Conservation (phyloP, 768 basidiomycete species). For the Nidula microcarpa region DNA sequence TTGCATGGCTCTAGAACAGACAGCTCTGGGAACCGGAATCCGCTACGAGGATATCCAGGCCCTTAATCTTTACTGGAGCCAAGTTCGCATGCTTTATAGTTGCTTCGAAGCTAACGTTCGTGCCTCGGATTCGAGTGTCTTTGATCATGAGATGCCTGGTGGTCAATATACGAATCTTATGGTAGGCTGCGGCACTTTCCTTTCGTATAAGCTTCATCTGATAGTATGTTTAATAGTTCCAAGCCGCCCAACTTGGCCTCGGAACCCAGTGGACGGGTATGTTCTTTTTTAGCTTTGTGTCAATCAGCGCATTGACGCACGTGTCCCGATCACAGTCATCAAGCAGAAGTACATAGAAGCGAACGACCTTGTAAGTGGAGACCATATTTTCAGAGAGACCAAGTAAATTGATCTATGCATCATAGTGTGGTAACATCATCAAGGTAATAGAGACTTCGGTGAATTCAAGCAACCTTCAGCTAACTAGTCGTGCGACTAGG, state of each 20-base stretch:
- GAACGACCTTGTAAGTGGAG: conserved; percentile 74
- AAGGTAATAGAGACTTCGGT: conserved; percentile 45
- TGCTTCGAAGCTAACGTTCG: conserved; percentile 99
- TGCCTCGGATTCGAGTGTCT: conserved; percentile 96
- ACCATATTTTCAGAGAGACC: conserved; percentile 3
- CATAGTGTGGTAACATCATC: conserved; percentile 92
- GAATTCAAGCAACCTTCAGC: not conserved
- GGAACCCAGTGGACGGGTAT: conserved; percentile 93
- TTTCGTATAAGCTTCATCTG: conserved; percentile 6
- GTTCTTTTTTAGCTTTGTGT: conserved; percentile 6
- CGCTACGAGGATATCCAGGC: conserved; percentile 96
- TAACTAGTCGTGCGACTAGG: conserved; percentile 33
- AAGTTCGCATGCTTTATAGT: conserved; percentile 90
- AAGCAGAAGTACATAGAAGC: conserved; percentile 99
- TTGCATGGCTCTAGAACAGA: conserved; percentile 93
- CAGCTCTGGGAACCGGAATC: conserved; percentile 90
- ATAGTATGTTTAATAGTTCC: conserved; percentile 63
- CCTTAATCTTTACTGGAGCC: conserved; percentile 97
- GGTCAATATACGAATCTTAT: conserved; percentile 94
- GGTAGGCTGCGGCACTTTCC: conserved; percentile 43
- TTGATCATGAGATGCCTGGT: conserved; percentile 99
- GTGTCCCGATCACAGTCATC: conserved; percentile 54
- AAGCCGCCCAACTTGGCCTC: conserved; percentile 94
- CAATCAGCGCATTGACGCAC: conserved; percentile 6
- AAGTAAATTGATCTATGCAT: conserved; percentile 7